These are phyloP conservation scores for Sclerotinia sclerotiorum DNA, from an alignment of 2,329 filamentous ascomycete genomes.

Conservation along the genomic window DNA sequence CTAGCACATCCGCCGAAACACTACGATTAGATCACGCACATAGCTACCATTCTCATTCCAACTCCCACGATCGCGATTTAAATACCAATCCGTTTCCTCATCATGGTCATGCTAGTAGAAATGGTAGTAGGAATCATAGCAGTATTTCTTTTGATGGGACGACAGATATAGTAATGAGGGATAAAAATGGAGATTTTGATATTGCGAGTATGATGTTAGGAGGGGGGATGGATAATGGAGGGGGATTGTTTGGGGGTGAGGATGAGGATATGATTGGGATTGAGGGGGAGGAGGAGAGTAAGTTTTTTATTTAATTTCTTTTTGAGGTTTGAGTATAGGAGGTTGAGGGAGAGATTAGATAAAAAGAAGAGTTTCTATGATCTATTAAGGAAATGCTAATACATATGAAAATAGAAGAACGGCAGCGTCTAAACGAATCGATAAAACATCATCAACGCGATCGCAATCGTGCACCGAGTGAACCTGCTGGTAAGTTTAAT, in stretches of 20 bases:
- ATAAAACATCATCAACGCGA: slow-evolving; percentile 61
- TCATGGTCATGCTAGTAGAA: neutral
- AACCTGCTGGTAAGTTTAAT: slow-evolving; percentile 59
- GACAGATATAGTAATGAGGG: slow-evolving; percentile 60
- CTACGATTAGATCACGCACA: slow-evolving; percentile 51
- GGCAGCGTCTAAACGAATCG: slow-evolving; percentile 59
- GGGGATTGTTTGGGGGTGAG: slow-evolving; percentile 44
- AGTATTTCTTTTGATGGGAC: neutral
- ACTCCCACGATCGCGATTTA: slow-evolving; percentile 2
- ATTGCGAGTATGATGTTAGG: slow-evolving; percentile 43
- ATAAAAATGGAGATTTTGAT: slow-evolving; percentile 62
- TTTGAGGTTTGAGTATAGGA: too few relatives aligned
- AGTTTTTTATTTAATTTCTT: neutral
- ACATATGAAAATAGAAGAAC: slow-evolving; percentile 49
- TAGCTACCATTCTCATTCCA: slow-evolving; percentile 30
- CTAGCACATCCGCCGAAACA: slow-evolving; percentile 47
- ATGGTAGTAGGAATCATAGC: neutral
- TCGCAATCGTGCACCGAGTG: slow-evolving; percentile 55
- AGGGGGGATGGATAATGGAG: neutral
- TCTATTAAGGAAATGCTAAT: slow-evolving; percentile 38
- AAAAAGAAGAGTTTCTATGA: rapidly evolving
- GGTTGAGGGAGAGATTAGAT: neutral
- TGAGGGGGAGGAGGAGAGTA: slow-evolving; percentile 51
- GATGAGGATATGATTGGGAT: slow-evolving; percentile 47
- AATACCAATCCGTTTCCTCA: neutral